Conservation (phyloP, 2,329 filamentous ascomycete species). For the Diplodia sapinea region DNA sequence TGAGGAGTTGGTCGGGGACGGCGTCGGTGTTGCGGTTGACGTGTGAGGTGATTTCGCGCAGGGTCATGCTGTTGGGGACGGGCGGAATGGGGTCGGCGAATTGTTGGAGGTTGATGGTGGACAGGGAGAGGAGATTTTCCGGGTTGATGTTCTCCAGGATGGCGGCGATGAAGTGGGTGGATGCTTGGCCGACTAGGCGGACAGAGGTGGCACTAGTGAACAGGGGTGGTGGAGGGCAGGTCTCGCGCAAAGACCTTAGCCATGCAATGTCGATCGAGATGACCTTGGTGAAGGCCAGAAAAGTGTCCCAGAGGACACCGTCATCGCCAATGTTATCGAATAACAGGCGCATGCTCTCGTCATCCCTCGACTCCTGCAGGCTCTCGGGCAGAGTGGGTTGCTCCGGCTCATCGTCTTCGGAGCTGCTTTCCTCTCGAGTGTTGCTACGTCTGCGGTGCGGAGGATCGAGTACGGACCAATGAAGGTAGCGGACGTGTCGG, state of each 20-base stretch:
- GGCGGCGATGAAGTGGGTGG: background rate
- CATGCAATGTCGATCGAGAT: slow-evolving; percentile 7
- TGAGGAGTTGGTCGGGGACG: background rate
- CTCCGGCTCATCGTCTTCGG: background rate
- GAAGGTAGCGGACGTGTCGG: slow-evolving; percentile 1
- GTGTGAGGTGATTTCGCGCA: background rate
- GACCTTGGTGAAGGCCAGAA: background rate
- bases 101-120: slow-evolving; percentile 19
- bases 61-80: background rate
- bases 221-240: slow-evolving; percentile 7
- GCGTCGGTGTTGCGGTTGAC: background rate
- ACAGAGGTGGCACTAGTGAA: slow-evolving; percentile 7
- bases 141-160: slow-evolving; percentile 13
- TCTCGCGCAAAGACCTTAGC: slow-evolving; percentile 12
- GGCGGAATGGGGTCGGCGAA: slow-evolving; percentile 11
- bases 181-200: slow-evolving; percentile 10
- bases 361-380: background rate
- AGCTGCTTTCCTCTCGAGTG: background rate
- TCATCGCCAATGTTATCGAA: slow-evolving; percentile 1
- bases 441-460: background rate
- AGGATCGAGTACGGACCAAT: slow-evolving; percentile 14
- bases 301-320: background rate
- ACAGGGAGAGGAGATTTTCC: background rate
- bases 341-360: background rate
- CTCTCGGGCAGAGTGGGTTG: background rate